Percentiles rank a stretch among this genome's conserved stretches.
phyloP scores from a whole-genome alignment of 169 alveolate genomes.

The Plasmodium relictum region DNA sequence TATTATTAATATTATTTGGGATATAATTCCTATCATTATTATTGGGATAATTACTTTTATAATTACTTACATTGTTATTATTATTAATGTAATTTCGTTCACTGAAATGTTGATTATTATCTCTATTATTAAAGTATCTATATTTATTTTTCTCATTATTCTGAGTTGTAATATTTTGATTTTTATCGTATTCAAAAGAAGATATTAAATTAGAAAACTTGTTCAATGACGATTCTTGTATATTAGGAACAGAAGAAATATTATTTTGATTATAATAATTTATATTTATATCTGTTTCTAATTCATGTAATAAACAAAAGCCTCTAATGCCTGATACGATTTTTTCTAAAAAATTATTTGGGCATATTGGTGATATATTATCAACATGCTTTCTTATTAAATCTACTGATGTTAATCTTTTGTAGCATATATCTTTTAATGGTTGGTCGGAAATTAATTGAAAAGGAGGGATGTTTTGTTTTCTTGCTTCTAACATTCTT shows the following conservation, averaged over 20 bases:
- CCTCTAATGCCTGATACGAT: conserved; percentile 65
- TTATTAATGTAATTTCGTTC: conserved; percentile 3
- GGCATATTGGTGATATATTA: conserved; percentile 71
- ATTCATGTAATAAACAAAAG: conserved; percentile 62
- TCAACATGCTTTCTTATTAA: conserved; percentile 63
- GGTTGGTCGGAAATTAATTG: conserved; percentile 75
- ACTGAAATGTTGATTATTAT: no score
- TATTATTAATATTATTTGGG: no score
- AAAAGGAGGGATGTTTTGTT: conserved; percentile 77
- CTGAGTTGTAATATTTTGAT: not conserved
- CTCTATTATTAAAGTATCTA: not conserved
- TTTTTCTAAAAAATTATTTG: conserved; percentile 63
- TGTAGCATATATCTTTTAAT: conserved; percentile 68
- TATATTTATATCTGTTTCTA: conserved; percentile 21
- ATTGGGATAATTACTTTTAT: no score
- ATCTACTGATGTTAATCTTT: conserved; percentile 51
- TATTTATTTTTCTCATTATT: not conserved
- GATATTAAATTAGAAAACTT: conserved; percentile 32
- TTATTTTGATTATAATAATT: conserved; percentile 3
- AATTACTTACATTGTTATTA: not conserved
- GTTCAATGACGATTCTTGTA: not conserved
- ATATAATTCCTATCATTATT: no score
- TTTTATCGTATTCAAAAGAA: conserved; percentile 23
- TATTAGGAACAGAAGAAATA: not conserved
- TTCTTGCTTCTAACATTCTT: conserved; percentile 75